Evolutionary conservation across 176 grass and related monocot species (phyloP), one percentile per base, ranked within the genome.

Genomic region (Otatea glauca): DNA sequence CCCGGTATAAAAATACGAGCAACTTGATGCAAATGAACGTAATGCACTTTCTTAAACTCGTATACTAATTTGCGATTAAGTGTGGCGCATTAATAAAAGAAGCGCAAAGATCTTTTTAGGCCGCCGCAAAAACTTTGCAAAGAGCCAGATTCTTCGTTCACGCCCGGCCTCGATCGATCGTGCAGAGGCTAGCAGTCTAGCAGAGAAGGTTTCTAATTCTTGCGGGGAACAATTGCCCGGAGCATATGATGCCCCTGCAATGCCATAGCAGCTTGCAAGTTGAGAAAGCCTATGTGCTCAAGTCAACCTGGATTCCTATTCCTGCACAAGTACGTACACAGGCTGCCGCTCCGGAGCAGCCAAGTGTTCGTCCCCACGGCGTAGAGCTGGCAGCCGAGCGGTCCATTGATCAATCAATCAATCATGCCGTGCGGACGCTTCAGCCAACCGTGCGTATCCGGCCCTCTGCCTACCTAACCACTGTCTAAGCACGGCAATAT

Each of bases 281-380:
- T 61, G 60, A 45, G 3, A 48, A 24, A n/a, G 18, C 44, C 24
- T 32, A 0, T 18, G 47, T 9, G 43, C 45, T 32, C 21, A 41
- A 3, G 21, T 59, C 55, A 11, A 23, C 56, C 56, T 10, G 21
- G 55, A 23, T 81, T 44, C 79, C 50, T 6, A 23, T 81, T 44
- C 79, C 50, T 6, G 17, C 39, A 10, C 41, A 62, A n/a, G 54
- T 10, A 56, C 14, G 45, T 14, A 50, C 15, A 29, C 68, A 72
- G 3, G 7, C 69, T 16, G 68, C 81, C 68, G 81, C 41, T 72
- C 4, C 58, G 23, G 12, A 83, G 24, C 55, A 23, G 42, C 81
- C 56, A 65, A 65, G 70, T 41, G 58, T 75, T 65, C 44, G 81
- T 48, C 42, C 37, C 60, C 15, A 51, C 24, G 15, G 20, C 54